phyloP scores from a whole-genome alignment of 2,329 filamentous ascomycete genomes.

The Colletotrichum nymphaeae region DNA sequence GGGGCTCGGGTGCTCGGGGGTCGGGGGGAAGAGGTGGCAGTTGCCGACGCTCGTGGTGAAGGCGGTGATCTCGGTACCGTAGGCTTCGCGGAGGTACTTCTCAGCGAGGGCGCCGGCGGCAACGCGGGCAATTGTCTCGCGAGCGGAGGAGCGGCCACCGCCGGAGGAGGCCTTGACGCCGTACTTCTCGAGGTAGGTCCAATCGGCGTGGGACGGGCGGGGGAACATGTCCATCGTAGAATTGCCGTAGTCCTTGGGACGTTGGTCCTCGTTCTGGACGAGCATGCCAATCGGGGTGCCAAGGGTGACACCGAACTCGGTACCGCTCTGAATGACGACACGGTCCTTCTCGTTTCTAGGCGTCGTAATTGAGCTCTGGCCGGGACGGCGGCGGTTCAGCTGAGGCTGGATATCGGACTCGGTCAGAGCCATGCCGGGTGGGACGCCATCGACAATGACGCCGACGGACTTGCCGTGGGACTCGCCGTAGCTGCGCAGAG shows the following conservation, averaged over 20 bases:
- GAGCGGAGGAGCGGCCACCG: conserved; percentile 89
- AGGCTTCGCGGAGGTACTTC: conserved; percentile 85
- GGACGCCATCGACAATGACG: conserved; percentile 93
- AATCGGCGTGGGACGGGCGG: conserved; percentile 92
- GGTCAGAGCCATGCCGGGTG: conserved; percentile 86
- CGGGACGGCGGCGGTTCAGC: conserved; percentile 89
- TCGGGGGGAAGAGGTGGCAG: conserved; percentile 81
- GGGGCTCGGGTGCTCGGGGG: conserved; percentile 73
- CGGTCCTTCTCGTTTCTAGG: conserved; percentile 92
- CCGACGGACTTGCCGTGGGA: conserved; percentile 94
- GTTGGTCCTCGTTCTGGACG: conserved; percentile 92
- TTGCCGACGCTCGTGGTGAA: conserved; percentile 89
- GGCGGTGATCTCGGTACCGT: conserved; percentile 90
- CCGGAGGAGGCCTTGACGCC: conserved; percentile 87
- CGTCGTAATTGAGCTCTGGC: conserved; percentile 90
- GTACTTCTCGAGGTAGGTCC: conserved; percentile 98
- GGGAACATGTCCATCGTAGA: conserved; percentile 93
- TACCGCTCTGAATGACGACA: conserved; percentile 93
- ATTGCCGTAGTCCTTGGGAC: conserved; percentile 90
- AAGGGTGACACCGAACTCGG: conserved; percentile 88
- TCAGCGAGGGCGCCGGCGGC: conserved; percentile 93
- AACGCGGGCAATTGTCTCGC: conserved; percentile 94
- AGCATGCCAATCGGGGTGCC: conserved; percentile 91
- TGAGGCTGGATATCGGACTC: conserved; percentile 94
- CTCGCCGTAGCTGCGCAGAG: conserved; percentile 56